These are phyloP conservation scores for Pelagophyceae sp. DNA, from an alignment of 352 stramenopile genomes.

Conservation along the genomic window DNA sequence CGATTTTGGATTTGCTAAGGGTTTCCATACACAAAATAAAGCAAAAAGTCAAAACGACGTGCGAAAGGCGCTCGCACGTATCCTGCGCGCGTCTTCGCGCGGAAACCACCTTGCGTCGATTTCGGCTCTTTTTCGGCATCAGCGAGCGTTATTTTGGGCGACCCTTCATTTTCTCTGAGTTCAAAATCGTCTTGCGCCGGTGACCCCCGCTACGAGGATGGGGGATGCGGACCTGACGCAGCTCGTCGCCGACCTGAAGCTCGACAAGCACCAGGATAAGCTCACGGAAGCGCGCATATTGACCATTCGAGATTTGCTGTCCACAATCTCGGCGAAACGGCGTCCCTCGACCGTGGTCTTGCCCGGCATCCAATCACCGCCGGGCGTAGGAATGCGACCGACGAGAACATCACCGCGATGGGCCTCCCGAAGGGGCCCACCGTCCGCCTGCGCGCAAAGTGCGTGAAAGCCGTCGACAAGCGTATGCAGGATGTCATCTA, in stretches of 20 bases:
- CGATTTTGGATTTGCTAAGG: no score
- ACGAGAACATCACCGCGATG: neutral
- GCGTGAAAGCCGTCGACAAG: no score
- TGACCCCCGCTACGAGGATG: neutral
- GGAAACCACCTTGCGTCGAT: no score
- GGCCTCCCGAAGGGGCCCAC: conserved; percentile 8
- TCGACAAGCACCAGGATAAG: neutral
- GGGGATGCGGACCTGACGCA: neutral
- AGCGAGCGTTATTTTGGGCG: no score
- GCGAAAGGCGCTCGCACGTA: no score
- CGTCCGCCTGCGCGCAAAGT: neutral
- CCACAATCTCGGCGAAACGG: neutral
- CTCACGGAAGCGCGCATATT: neutral
- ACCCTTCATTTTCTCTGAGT: no score
- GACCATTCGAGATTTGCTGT: neutral
- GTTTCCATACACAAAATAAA: no score
- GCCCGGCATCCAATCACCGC: neutral
- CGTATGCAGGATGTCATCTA: no score
- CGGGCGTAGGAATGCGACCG: neutral
- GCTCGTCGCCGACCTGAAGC: neutral
- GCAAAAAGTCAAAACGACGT: no score
- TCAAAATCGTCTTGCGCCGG: no score
- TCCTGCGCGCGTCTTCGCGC: no score
- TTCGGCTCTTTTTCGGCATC: no score
- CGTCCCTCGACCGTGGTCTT: neutral